Evolutionary conservation across 2,329 filamentous ascomycete genomes (phyloP).

Genomic region (Trichothecium sympodiale): DNA sequence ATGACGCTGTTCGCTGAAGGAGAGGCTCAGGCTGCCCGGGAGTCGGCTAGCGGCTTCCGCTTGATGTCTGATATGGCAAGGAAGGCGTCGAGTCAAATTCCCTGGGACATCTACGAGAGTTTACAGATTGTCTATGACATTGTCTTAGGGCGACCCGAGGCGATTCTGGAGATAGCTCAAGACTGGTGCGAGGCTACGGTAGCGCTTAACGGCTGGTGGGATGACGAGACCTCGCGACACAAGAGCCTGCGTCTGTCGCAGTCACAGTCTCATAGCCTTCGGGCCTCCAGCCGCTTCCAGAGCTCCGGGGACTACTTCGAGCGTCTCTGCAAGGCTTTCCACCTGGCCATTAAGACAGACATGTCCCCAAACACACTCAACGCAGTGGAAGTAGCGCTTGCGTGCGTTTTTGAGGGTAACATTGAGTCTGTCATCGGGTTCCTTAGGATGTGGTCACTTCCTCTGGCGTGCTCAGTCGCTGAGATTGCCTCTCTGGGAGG

Average conservation of each 20-base stretch:
- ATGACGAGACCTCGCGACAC: conserved; percentile 43
- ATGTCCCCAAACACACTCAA: conserved; percentile 69
- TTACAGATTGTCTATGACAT: conserved; percentile 72
- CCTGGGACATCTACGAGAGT: conserved; percentile 83
- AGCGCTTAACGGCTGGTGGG: conserved; percentile 83
- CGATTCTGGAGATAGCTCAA: conserved; percentile 66
- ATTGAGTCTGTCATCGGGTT: conserved; percentile 65
- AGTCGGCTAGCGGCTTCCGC: conserved; percentile 19
- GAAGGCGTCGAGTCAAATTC: conserved; percentile 76
- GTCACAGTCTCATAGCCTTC: conserved; percentile 26
- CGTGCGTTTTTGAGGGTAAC: conserved; percentile 74
- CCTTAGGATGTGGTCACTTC: conserved; percentile 69
- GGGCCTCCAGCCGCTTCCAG: conserved; percentile 31
- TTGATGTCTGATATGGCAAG: conserved; percentile 52
- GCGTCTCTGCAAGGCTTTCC: conserved; percentile 61
- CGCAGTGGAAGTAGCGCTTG: conserved; percentile 69
- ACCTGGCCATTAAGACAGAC: conserved; percentile 55
- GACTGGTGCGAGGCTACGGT: conserved; percentile 90
- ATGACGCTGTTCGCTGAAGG: conserved; percentile 74
- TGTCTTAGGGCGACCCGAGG: conserved; percentile 61
- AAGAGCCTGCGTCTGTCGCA: conserved; percentile 29
- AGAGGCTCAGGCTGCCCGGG: conserved; percentile 35
- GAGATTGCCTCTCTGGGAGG: conserved; percentile 76
- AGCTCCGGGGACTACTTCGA: conserved; percentile 61
- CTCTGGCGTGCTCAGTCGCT: conserved; percentile 64